Conservation (phyloP, 2,329 filamentous ascomycete genomes). For the Phyllosticta citriasiana region DNA sequence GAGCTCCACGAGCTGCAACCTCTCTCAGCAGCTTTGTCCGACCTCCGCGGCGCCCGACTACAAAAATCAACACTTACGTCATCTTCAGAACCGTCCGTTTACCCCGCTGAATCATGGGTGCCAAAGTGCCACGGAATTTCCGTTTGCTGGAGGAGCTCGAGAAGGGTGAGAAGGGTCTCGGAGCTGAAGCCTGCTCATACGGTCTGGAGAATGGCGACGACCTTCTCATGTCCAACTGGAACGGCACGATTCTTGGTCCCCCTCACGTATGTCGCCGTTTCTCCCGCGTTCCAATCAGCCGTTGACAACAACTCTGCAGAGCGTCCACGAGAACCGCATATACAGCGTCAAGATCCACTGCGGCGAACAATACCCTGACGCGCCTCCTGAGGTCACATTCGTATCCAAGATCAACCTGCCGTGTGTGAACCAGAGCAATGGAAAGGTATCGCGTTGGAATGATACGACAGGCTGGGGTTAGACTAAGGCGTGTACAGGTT, state of each 20-base stretch:
- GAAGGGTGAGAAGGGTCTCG: conserved; percentile 96
- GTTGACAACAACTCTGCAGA: conserved; percentile 40
- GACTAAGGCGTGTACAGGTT: conserved; percentile 44
- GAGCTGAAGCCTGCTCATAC: conserved; percentile 97
- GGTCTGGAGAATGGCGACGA: conserved; percentile 91
- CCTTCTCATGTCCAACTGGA: conserved; percentile 96
- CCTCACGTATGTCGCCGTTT: conserved; percentile 62
- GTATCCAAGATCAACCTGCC: conserved; percentile 94
- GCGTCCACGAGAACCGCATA: conserved; percentile 96
- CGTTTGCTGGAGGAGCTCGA: conserved; percentile 93
- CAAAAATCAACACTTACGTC: neutral
- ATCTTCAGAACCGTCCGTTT: neutral
- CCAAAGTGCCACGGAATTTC: conserved; percentile 91
- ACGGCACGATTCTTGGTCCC: conserved; percentile 91
- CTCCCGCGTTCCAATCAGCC: neutral
- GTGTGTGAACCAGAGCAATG: conserved; percentile 72
- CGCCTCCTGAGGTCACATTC: conserved; percentile 83
- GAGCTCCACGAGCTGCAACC: neutral
- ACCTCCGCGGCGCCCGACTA: neutral
- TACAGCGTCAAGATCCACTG: conserved; percentile 98
- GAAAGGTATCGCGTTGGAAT: conserved; percentile 46
- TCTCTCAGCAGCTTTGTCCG: neutral
- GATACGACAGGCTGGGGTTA: conserved; percentile 2
- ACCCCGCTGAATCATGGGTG: conserved; percentile 38
- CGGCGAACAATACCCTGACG: conserved; percentile 77